These are phyloP conservation scores for Taiozyma sp. DNA, from an alignment of 1,139 yeast genomes.

Conservation along the genomic window DNA sequence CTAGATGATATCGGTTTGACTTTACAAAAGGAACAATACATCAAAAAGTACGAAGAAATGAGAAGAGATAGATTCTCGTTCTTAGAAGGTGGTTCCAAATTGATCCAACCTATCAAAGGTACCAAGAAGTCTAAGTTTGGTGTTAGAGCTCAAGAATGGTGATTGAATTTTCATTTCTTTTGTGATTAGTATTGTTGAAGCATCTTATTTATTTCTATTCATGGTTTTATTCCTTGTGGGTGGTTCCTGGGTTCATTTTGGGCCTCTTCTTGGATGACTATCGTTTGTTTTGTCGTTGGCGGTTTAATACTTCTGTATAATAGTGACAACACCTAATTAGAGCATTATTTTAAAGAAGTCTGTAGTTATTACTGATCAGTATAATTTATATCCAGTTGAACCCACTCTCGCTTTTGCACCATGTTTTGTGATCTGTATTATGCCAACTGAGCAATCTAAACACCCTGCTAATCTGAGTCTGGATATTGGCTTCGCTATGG, in stretches of 20 bases:
- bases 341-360: too few relatives aligned
- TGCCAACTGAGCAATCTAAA: too few relatives aligned
- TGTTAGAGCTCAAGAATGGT: constrained; percentile 78
- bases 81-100: constrained; percentile 79
- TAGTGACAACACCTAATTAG: background rate
- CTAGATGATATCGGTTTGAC: constrained; percentile 97
- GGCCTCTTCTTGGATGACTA: background rate
- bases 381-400: too few relatives aligned
- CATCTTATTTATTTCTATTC: background rate
- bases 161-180: constrained; percentile 11
- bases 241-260: background rate
- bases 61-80: constrained; percentile 83
- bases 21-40: constrained; percentile 79
- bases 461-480: too few relatives aligned
- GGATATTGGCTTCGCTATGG: constrained; percentile 44
- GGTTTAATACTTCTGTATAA: background rate
- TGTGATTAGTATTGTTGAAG: background rate
- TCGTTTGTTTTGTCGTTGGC: background rate
- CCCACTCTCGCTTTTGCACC: too few relatives aligned
- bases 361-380: background rate
- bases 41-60: constrained; percentile 63
- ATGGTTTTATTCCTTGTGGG: background rate
- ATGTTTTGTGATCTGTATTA: too few relatives aligned
- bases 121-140: constrained; percentile 68
- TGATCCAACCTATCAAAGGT: constrained; percentile 64